Base-by-base conservation (phyloP, 2,329 filamentous ascomycete species). In the Colletotrichum tanaceti region DNA sequence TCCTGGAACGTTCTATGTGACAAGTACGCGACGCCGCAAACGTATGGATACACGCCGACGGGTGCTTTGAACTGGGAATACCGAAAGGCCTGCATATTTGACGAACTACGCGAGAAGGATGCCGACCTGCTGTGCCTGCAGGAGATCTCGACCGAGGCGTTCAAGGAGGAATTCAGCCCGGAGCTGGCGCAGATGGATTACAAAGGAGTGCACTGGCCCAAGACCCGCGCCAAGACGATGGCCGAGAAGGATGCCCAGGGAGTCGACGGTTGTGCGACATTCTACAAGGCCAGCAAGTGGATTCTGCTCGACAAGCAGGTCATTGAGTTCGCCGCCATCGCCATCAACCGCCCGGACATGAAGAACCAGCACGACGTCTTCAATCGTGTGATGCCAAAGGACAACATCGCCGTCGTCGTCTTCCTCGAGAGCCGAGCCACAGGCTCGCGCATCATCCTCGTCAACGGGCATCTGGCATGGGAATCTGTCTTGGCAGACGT, bases 1-100 rank as follows among this genome's bases (percentile, higher is more conserved):
- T 97, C 93, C 24, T 98, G 96, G 90, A 99, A 99, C 78, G 97
- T 95, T 54, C 87, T 99, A 13, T 98, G 95, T 80, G 94, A 98
- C 79, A 93, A 94, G 75, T 97, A 96, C 74, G 94, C 94, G 5
- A 98, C 94, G 0, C 86, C 89, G 63, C 86, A 90, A 63, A 89
- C 93, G 71, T 98, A 98, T 77, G 95, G 95, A 50, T 98, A 98
- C 78, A 95, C 94, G 0, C 93, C 96, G 2, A 91, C 90, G 18
- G 87, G 87, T 63, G 93, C 93, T 10, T 84, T 99, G 28, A 85
- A 88, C 35, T 99, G 96, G 96, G 91, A 96, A 44, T 94, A 93
- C 75, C 90, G 96, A 63, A 91, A 91, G 75, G 89, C 92, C 65
- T 88, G 92, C 66, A 96, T 99, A 70, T 81, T 98, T 65, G 89